Conservation (phyloP, 139 green algal genomes). For the Coelastrella sp. region DNA sequence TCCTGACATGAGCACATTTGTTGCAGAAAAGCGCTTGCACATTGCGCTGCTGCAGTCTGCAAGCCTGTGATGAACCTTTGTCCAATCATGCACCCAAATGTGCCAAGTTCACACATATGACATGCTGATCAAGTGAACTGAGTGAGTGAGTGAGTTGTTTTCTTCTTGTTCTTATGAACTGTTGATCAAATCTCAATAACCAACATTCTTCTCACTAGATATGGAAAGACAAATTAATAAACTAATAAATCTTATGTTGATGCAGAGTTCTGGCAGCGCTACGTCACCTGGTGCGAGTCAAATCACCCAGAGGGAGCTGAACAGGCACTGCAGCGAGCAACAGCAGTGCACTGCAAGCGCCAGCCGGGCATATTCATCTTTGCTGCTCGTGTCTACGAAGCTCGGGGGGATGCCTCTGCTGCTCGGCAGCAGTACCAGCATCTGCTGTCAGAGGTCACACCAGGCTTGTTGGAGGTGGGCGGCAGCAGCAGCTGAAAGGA, state of each 20-base stretch:
- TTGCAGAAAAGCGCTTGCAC: background rate
- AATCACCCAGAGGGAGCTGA: slow-evolving; percentile 40
- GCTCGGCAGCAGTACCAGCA: slow-evolving; percentile 59
- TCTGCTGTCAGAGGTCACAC: slow-evolving; percentile 61
- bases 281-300: slow-evolving; percentile 76
- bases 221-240: too few species aligned
- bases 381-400: slow-evolving; percentile 78
- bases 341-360: slow-evolving; percentile 73
- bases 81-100: too few species aligned
- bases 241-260: too few species aligned
- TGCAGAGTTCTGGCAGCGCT: slow-evolving; percentile 88
- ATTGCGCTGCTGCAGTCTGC: background rate
- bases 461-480: slow-evolving; percentile 63
- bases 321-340: slow-evolving; percentile 67
- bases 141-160: too few species aligned
- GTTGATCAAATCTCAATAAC: too few species aligned
- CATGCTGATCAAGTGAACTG: too few species aligned
- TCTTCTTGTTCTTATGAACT: too few species aligned
- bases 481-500: background rate
- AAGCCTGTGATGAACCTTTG: too few species aligned
- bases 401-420: slow-evolving; percentile 60
- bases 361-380: slow-evolving; percentile 75
- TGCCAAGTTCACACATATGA: too few species aligned
- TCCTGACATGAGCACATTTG: too few species aligned
- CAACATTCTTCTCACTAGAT: too few species aligned